A percentile compares a stretch with the other conserved stretches of the same genome.
phyloP scores from a whole-genome alignment of 208 protist genomes.

The Trypanosoma caninum region DNA sequence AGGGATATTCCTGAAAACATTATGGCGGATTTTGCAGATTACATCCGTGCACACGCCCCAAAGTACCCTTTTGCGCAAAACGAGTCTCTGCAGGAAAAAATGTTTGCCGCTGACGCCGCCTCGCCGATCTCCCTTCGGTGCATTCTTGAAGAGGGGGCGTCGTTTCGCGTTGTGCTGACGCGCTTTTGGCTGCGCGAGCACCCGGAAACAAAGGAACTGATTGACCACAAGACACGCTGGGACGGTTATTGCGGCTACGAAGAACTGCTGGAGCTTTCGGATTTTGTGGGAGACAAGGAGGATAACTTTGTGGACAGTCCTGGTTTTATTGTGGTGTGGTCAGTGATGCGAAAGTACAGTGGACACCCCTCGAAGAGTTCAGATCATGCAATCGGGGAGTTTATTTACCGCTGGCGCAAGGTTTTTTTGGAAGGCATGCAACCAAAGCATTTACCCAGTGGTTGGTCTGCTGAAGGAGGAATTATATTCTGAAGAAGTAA shows the following conservation, averaged over 20 bases:
- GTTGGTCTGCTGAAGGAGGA: constrained; percentile 54
- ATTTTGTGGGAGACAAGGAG: constrained; percentile 5
- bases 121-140: constrained; percentile 25
- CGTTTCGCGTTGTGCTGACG: constrained; percentile 33
- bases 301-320: constrained; percentile 43
- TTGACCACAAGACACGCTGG: constrained; percentile 32
- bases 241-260: constrained; percentile 14
- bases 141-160: constrained; percentile 31
- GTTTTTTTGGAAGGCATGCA: constrained; percentile 37
- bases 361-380: constrained; percentile 10
- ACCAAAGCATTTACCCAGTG: constrained; percentile 40
- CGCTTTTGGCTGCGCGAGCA: constrained; percentile 39
- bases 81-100: constrained; percentile 14
- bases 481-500: constrained; percentile 14
- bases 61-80: constrained; percentile 36
- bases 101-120: constrained; percentile 20
- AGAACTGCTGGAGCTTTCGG: not conserved
- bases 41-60: constrained; percentile 28
- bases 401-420: constrained; percentile 58
- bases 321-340: constrained; percentile 44
- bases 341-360: constrained; percentile 45
- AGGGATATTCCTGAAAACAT: constrained; percentile 24
- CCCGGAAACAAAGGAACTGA: constrained; percentile 23
- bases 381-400: constrained; percentile 53
- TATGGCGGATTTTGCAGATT: constrained; percentile 24